Conservation (phyloP, 2,329 filamentous ascomycete genomes). For the Dactylonectria estremocensis region DNA sequence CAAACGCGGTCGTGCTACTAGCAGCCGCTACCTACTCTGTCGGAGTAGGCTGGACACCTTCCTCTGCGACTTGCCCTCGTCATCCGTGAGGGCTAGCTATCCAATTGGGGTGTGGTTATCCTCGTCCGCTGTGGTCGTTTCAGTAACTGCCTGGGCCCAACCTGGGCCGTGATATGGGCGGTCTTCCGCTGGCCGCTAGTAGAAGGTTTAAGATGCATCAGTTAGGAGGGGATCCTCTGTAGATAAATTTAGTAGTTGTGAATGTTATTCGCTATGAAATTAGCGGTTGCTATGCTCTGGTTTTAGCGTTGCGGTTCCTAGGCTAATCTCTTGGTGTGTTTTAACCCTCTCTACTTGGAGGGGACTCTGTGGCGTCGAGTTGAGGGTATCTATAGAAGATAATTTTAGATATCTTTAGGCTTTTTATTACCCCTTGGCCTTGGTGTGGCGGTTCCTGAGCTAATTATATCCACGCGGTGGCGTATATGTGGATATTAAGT, state of each 20-base stretch:
- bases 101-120: too few species aligned
- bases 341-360: background rate
- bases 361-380: background rate
- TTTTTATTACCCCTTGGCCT: background rate
- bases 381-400: background rate
- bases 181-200: too few species aligned
- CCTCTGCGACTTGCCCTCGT: too few species aligned
- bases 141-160: too few species aligned
- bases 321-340: background rate
- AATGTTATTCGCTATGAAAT: background rate
- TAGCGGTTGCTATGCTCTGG: background rate
- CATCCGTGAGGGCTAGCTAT: too few species aligned
- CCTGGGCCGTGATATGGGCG: too few species aligned
- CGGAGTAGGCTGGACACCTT: too few species aligned
- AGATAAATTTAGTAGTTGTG: background rate
- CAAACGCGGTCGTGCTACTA: too few species aligned
- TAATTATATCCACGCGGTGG: conserved; percentile 1
- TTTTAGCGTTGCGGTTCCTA: background rate
- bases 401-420: conserved; percentile 3
- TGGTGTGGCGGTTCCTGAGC: conserved; percentile 4
- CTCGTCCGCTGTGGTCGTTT: too few species aligned
- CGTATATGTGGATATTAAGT: background rate
- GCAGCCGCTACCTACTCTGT: too few species aligned
- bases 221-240: background rate
- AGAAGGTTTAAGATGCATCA: too few species aligned